phyloP scores from a whole-genome alignment of 2,329 filamentous ascomycete genomes.

The Clarireedia sp. region DNA sequence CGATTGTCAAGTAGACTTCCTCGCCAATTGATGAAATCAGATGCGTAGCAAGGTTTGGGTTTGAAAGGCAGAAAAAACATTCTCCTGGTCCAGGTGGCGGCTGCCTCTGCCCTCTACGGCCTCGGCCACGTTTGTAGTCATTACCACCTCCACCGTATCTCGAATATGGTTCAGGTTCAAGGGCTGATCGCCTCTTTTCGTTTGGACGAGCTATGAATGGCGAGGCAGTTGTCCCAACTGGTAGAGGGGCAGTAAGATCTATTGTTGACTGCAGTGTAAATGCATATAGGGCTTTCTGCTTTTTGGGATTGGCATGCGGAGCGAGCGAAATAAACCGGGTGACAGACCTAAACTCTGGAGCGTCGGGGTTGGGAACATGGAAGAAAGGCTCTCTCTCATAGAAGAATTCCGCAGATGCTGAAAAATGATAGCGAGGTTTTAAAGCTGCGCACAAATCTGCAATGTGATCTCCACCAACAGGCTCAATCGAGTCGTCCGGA shows the following conservation, averaged over 20 bases:
- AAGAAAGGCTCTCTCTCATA: conserved; percentile 93
- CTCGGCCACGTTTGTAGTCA: conserved; percentile 38
- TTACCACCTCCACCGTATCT: conserved; percentile 45
- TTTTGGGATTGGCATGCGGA: conserved; percentile 63
- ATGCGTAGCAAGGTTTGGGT: conserved; percentile 74
- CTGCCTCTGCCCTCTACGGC: conserved; percentile 37
- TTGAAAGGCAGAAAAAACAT: conserved; percentile 95
- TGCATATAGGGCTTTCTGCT: conserved; percentile 75
- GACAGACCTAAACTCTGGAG: conserved; percentile 48
- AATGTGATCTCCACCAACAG: conserved; percentile 55
- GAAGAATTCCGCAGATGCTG: conserved; percentile 53
- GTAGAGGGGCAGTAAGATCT: conserved; percentile 52
- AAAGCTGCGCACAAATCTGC: conserved; percentile 70
- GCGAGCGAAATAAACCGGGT: conserved; percentile 91
- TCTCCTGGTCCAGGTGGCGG: conserved; percentile 64
- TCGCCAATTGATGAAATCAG: conserved; percentile 85
- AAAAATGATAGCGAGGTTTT: conserved; percentile 89
- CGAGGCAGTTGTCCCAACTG: conserved; percentile 64
- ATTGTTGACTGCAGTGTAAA: conserved; percentile 61
- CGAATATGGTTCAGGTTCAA: conserved; percentile 41
- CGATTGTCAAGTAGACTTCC: conserved; percentile 80
- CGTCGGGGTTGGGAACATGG: conserved; percentile 47
- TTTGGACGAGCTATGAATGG: conserved; percentile 52
- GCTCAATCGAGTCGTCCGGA: conserved; percentile 42
- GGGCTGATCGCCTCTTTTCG: conserved; percentile 48